Evolutionary conservation across 148 eudicot genomes (phyloP).

Genomic region (Nyssa sinensis): DNA sequence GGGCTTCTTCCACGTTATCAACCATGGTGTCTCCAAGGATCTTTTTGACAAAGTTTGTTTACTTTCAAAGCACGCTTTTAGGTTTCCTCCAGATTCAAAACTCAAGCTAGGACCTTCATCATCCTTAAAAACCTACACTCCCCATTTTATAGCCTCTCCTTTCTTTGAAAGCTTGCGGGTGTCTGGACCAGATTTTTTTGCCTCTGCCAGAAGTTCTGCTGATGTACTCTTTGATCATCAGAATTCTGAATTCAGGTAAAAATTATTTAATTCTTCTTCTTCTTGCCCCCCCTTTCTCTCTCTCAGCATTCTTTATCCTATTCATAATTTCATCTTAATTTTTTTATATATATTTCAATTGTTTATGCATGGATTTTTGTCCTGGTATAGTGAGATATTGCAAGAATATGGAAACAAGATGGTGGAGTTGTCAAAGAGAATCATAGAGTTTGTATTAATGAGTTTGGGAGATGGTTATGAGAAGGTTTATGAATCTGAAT

Average conservation of each 20-base stretch:
- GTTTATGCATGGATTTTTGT: neutral
- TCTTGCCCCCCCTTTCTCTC: neutral
- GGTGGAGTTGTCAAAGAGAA: conserved; percentile 25
- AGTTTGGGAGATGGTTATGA: conserved; percentile 39
- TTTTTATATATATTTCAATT: neutral
- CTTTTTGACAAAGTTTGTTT: conserved; percentile 31
- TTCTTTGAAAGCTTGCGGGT: conserved; percentile 58
- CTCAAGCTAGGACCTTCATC: conserved; percentile 54
- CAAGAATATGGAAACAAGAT: conserved; percentile 50
- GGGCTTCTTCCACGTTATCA: conserved; percentile 57
- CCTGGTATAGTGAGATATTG: conserved; percentile 26
- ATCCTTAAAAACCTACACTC: conserved; percentile 45
- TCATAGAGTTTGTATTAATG: conserved; percentile 35
- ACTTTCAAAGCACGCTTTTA: conserved; percentile 36
- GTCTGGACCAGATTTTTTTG: conserved; percentile 49
- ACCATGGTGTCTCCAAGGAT: conserved; percentile 48
- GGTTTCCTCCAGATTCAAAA: conserved; percentile 41
- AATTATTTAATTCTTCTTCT: no score
- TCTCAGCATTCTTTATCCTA: no score
- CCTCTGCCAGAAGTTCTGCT: conserved; percentile 51
- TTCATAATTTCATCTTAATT: neutral
- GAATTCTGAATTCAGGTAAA: conserved; percentile 49
- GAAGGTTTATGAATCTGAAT: conserved; percentile 33
- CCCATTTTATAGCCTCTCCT: conserved; percentile 63
- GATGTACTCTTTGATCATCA: conserved; percentile 32